A percentile compares a stretch with the other conserved stretches of the same genome.
phyloP scores from a whole-genome alignment of 2,329 filamentous ascomycete genomes.

The Verticillium longisporum region DNA sequence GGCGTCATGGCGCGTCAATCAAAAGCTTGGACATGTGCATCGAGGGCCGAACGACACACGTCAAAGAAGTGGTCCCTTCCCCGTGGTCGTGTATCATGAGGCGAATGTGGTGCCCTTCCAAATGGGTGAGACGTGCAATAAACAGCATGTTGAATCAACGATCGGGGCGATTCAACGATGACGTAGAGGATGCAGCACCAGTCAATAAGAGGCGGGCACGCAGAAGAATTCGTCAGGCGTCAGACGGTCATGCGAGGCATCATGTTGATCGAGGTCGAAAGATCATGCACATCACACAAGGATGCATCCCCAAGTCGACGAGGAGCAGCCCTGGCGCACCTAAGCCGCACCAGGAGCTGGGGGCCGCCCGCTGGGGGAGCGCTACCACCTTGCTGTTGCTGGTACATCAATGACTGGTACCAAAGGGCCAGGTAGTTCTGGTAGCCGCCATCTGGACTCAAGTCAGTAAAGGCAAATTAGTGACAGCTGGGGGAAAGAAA shows the following conservation, averaged over 20 bases:
- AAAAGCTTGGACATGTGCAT: background rate
- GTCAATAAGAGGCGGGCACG: background rate
- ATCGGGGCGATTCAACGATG: background rate
- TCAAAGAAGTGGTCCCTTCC: background rate
- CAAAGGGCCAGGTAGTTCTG: constrained; percentile 73
- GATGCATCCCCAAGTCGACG: constrained; percentile 7
- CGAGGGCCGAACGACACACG: background rate
- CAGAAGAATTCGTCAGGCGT: background rate
- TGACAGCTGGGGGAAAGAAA: constrained; percentile 10
- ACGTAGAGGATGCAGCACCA: background rate
- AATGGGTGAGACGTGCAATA: background rate
- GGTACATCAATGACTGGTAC: constrained; percentile 59
- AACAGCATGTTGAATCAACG: background rate
- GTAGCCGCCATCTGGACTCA: constrained; percentile 64
- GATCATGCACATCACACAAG: constrained; percentile 12
- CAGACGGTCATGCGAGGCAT: constrained; percentile 8
- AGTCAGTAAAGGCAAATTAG: constrained; percentile 14
- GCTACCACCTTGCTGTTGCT: constrained; percentile 29
- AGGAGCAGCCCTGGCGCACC: background rate
- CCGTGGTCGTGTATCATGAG: background rate
- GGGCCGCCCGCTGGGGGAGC: constrained; percentile 23
- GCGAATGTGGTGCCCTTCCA: background rate
- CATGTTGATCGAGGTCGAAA: constrained; percentile 13
- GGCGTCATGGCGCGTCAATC: background rate
- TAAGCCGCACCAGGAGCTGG: constrained; percentile 9